Percentiles rank a stretch among this genome's conserved stretches.
Conservation (phyloP, 768 basidiomycete genomes). For the Kwoniella europaea region DNA sequence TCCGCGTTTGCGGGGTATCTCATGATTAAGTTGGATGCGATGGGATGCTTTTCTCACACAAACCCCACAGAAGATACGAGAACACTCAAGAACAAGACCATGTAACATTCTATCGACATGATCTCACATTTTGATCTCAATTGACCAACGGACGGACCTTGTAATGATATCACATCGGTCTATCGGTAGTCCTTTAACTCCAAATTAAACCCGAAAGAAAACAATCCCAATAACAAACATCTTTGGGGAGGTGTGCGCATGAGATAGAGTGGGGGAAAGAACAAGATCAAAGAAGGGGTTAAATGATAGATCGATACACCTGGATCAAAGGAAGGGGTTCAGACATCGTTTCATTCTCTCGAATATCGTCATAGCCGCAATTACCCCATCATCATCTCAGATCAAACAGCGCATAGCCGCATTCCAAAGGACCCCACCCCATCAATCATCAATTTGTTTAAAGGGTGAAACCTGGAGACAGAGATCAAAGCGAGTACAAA, state of each 20-base stretch:
- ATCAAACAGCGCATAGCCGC: conserved; percentile 7
- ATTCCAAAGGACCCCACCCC: conserved; percentile 1
- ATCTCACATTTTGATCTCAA: no score
- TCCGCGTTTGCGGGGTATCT: not conserved
- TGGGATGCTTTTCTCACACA: not conserved
- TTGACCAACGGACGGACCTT: not conserved
- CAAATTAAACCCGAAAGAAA: not conserved
- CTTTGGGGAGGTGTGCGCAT: not conserved
- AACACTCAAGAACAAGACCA: no score
- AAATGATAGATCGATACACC: not conserved
- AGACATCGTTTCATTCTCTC: not conserved
- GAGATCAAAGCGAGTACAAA: not conserved
- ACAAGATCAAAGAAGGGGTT: no score
- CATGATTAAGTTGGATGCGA: not conserved
- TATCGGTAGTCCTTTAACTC: not conserved
- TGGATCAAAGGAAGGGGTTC: conserved; percentile 5
- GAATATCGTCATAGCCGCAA: conserved; percentile 14
- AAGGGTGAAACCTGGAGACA: not conserved
- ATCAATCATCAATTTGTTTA: no score
- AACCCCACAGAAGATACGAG: no score
- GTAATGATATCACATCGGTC: not conserved
- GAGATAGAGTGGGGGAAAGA: no score
- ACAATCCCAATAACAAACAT: not conserved
- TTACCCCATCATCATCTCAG: no score
- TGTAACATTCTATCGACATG: no score